phyloP scores from a whole-genome alignment of 2,329 filamentous ascomycete species.

The Hymenoscyphus scutula region DNA sequence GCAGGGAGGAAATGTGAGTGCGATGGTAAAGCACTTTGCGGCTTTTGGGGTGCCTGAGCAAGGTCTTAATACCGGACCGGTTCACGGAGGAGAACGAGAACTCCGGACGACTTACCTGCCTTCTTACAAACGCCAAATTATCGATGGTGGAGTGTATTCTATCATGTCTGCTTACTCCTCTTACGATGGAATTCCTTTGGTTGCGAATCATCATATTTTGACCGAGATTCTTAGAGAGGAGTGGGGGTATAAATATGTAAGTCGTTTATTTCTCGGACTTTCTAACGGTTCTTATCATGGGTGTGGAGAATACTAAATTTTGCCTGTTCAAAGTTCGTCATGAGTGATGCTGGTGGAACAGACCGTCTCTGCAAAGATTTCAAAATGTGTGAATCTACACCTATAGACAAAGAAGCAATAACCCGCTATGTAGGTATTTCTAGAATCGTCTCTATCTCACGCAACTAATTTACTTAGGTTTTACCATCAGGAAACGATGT shows the following conservation, averaged over 20 bases:
- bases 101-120: slow-evolving; percentile 57
- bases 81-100: slow-evolving; percentile 52
- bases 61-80: slow-evolving; percentile 64
- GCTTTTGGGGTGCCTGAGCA: slow-evolving; percentile 69
- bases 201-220: slow-evolving; percentile 63
- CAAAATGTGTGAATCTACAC: slow-evolving; percentile 57
- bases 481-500: slow-evolving; percentile 69
- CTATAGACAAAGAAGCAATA: slow-evolving; percentile 64
- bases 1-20: slow-evolving; percentile 62
- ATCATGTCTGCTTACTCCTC: slow-evolving; percentile 76
- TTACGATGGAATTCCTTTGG: slow-evolving; percentile 68
- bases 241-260: slow-evolving; percentile 58
- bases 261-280: background rate
- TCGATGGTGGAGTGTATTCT: slow-evolving; percentile 64
- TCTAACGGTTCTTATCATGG: background rate
- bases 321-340: slow-evolving; percentile 51
- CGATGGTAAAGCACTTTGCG: slow-evolving; percentile 75
- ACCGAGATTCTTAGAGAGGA: slow-evolving; percentile 68
- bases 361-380: slow-evolving; percentile 65
- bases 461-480: slow-evolving; percentile 37
- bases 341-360: slow-evolving; percentile 67
- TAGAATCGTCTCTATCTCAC: background rate
- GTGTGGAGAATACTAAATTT: background rate
- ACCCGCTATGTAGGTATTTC: slow-evolving; percentile 49
- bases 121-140: slow-evolving; percentile 66